Evolutionary conservation across 1,284 basidiomycete species (phyloP).

Genomic region (Hypsizygus ulmarius): DNA sequence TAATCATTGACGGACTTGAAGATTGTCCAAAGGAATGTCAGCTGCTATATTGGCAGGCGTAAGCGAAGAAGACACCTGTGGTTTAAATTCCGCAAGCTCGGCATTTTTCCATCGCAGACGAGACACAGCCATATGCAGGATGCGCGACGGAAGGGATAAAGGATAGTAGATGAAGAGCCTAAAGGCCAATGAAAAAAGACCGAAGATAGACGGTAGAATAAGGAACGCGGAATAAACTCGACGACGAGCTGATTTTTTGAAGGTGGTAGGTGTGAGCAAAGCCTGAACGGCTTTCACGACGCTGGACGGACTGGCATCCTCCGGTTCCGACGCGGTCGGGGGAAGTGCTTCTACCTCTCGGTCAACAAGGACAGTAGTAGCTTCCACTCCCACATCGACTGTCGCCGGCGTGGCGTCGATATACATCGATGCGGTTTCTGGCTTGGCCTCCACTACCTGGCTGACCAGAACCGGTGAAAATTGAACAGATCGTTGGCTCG

Average conservation of each 20-base stretch:
- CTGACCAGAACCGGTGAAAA: slow-evolving; percentile 45
- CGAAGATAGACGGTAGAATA: slow-evolving; percentile 41
- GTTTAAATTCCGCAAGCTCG: slow-evolving; percentile 26
- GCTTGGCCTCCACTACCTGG: slow-evolving; percentile 43
- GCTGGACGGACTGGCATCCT: slow-evolving; percentile 29
- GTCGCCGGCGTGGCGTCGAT: slow-evolving; percentile 45
- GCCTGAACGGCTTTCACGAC: slow-evolving; percentile 25
- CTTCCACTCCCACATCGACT: slow-evolving; percentile 33
- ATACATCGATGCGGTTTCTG: slow-evolving; percentile 39
- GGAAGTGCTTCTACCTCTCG: slow-evolving; percentile 40
- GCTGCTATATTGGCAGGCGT: slow-evolving; percentile 10
- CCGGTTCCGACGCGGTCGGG: slow-evolving; percentile 23
- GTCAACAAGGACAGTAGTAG: slow-evolving; percentile 31
- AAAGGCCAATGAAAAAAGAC: slow-evolving; percentile 43
- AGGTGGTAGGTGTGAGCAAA: slow-evolving; percentile 24
- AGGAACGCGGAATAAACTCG: slow-evolving; percentile 13
- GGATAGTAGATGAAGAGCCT: slow-evolving; percentile 45
- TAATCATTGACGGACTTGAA: slow-evolving; percentile 45
- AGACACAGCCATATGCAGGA: slow-evolving; percentile 31
- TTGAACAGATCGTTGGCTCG: slow-evolving; percentile 46
- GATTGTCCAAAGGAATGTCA: slow-evolving; percentile 36
- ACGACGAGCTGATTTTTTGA: slow-evolving; percentile 6
- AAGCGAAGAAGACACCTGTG: slow-evolving; percentile 17
- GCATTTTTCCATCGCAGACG: slow-evolving; percentile 30
- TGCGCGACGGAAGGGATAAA: slow-evolving; percentile 40